Percentiles rank a stretch among this genome's conserved stretches.
Conservation (phyloP, 305 asterid genomes). For the Fraxinus velutina region DNA sequence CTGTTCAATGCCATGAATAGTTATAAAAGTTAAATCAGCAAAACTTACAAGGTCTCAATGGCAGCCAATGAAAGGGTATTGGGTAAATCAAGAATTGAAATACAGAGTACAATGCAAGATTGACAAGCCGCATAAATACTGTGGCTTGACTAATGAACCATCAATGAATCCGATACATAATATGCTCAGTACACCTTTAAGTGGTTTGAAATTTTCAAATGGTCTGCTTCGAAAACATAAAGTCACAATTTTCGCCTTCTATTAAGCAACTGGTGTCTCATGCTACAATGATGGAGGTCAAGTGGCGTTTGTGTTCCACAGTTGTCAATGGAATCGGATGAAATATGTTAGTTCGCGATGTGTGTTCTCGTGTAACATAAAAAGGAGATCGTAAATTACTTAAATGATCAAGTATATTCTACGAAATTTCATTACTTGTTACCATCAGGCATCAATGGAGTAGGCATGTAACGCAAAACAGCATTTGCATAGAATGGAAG, state of each 20-base stretch:
- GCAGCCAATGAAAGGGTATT: neutral
- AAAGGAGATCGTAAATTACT: neutral
- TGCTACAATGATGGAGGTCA: neutral
- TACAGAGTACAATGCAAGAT: neutral
- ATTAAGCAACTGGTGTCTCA: neutral
- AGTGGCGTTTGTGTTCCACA: neutral
- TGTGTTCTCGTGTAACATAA: neutral
- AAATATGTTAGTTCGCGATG: neutral
- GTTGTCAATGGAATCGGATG: neutral
- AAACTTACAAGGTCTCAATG: neutral
- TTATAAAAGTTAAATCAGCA: neutral
- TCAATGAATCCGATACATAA: neutral
- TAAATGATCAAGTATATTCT: neutral
- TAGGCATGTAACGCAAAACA: neutral
- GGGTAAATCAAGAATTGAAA: neutral
- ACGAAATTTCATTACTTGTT: neutral
- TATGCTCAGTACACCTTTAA: neutral
- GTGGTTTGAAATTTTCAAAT: neutral
- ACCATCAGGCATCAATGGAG: neutral
- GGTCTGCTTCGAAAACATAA: neutral
- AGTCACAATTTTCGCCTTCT: neutral
- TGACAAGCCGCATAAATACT: neutral
- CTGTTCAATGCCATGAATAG: slow-evolving; percentile 34
- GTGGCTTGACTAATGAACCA: neutral
- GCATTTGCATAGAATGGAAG: neutral